A percentile compares a stretch with the other conserved stretches of the same genome.
Evolutionary conservation across 176 grass and related monocot genomes (phyloP).

Genomic region (Eleusine coracana): DNA sequence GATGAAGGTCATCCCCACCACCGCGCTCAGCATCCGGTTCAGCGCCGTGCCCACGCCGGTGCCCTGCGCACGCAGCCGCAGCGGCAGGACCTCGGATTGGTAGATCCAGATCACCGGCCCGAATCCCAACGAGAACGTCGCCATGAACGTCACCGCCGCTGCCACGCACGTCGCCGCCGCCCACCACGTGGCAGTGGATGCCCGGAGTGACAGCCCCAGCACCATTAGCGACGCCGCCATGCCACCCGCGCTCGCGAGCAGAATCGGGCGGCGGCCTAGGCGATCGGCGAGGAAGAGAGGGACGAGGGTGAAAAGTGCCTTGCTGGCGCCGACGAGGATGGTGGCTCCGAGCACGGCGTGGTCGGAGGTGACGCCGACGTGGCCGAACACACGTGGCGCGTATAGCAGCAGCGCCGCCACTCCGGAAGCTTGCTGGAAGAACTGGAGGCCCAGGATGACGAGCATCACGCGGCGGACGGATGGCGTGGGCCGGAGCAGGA

Average conservation of each 20-base stretch:
- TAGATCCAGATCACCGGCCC: constrained; percentile 66
- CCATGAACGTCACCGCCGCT: constrained; percentile 46
- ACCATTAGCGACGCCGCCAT: constrained; percentile 51
- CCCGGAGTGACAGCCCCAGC: constrained; percentile 28
- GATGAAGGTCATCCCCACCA: constrained; percentile 59
- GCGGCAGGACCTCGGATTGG: constrained; percentile 62
- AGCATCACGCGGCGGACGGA: constrained; percentile 45
- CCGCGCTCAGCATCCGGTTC: constrained; percentile 62
- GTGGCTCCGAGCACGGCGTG: constrained; percentile 46
- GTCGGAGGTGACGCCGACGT: constrained; percentile 45
- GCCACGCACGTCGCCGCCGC: constrained; percentile 27
- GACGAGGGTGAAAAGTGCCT: constrained; percentile 48
- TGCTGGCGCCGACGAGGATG: constrained; percentile 49
- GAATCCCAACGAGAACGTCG: constrained; percentile 60
- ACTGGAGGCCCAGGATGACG: constrained; percentile 54
- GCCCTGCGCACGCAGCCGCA: constrained; percentile 57
- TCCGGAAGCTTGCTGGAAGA: constrained; percentile 77
- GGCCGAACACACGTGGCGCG: constrained; percentile 63
- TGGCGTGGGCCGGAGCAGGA: constrained; percentile 47
- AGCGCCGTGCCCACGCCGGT: constrained; percentile 48
- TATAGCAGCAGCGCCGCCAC: constrained; percentile 63
- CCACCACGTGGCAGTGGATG: constrained; percentile 8
- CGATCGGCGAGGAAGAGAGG: constrained; percentile 60
- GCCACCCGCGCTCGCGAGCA: constrained; percentile 55
- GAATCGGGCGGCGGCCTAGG: constrained; percentile 64